Base-by-base conservation (phyloP, 139 green algal genomes). In the Cymbomonas tetramitiformis region DNA sequence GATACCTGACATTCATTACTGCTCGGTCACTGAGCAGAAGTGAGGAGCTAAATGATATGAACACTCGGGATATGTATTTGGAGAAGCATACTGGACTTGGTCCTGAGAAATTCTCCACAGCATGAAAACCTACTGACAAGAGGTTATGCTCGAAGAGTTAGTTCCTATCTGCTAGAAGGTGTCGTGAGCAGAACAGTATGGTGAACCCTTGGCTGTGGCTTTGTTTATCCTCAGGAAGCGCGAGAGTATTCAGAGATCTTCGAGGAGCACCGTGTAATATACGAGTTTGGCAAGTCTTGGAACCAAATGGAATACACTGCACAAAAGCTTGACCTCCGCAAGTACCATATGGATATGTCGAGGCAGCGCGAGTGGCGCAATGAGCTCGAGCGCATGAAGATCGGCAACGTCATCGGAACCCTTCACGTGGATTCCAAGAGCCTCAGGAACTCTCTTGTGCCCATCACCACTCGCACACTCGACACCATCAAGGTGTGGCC, bases 301-400 rank as follows among this genome's bases (percentile, higher is more conserved):
- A 30, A 56, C 46, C 9, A 30, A 8, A 57, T 65, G 21, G 51
- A 46, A 26, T 71, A 76, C 64, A 38, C 39, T 18, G 38, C 31
- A 7, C 28, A 58, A 48, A 24, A 23, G 33, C 33, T 55, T 25
- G 46, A 8, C 33, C 36, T 69, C 4, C 28, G 0, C 0, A 32
- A 66, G 61, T 76, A 65, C 58, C 46, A 61, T 4, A 41, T 33
- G 50, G 63, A 76, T 33, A 36, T 64, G 54, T 29, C 15, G 12
- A 29, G 21, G 6, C 58, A 64, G 28, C 31, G 38, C 12, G 38
- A 72, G 15, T 67, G 68, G 49, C 34, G 46, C 38, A 58, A 46
- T 36, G 49, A 68, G 4, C 46, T 73, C 2, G 65, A 68, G 32
- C 39, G 50, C 25, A 68, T 64, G 58, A 57, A 51, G 38, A 56